Evolutionary conservation across 2,329 filamentous ascomycete species (phyloP).

Genomic region (Fonsecaea erecta): DNA sequence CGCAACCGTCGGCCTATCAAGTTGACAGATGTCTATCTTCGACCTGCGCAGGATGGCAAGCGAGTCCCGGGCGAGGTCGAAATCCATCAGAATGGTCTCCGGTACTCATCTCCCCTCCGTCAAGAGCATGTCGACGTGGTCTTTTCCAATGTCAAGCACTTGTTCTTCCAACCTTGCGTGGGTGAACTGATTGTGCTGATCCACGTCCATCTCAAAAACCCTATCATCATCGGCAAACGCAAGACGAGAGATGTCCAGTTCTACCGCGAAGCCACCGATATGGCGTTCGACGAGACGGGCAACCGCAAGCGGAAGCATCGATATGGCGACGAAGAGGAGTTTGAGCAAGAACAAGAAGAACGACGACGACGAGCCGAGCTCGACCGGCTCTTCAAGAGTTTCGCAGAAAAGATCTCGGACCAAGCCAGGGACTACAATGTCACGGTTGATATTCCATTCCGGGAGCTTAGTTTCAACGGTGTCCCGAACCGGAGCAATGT

Average conservation of each 20-base stretch:
- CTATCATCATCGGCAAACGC: constrained; percentile 97
- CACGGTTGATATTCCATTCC: constrained; percentile 94
- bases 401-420: constrained; percentile 96
- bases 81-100: constrained; percentile 98
- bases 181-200: constrained; percentile 98
- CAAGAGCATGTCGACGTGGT: constrained; percentile 88
- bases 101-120: constrained; percentile 82
- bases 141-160: constrained; percentile 97
- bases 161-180: constrained; percentile 97
- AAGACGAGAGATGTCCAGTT: constrained; percentile 99
- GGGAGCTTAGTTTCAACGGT: constrained; percentile 94
- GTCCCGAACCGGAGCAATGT: constrained; percentile 96
- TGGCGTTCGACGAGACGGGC: constrained; percentile 97
- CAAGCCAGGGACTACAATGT: constrained; percentile 88
- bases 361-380: constrained; percentile 86
- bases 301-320: constrained; percentile 97
- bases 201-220: constrained; percentile 95
- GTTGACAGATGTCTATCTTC: constrained; percentile 92
- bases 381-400: constrained; percentile 93
- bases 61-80: constrained; percentile 94
- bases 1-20: constrained; percentile 89
- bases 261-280: constrained; percentile 95
- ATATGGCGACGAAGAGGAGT: constrained; percentile 97
- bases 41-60: constrained; percentile 94
- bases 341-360: constrained; percentile 97